Percentiles rank a stretch among this genome's conserved stretches.
These are phyloP conservation scores for Kwoniella sp. DNA, from an alignment of 768 basidiomycete genomes.

Conservation along the genomic window DNA sequence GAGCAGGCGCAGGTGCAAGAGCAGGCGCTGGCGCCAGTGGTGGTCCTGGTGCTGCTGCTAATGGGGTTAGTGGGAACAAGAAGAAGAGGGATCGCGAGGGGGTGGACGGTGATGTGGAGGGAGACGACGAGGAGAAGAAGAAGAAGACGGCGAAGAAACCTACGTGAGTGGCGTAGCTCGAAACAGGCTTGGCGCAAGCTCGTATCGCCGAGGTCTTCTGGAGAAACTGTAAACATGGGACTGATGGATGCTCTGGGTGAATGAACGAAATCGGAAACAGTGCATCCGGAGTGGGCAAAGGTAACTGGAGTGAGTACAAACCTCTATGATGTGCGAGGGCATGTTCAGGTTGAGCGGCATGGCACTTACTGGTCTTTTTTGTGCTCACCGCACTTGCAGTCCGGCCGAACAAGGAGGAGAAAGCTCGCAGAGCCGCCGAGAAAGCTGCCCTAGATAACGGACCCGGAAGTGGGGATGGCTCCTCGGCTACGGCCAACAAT, in stretches of 20 bases:
- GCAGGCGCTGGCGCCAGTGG: not conserved
- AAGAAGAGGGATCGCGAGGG: constrained; percentile 24
- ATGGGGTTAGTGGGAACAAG: not conserved
- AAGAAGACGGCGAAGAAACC: constrained; percentile 32
- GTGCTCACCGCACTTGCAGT: constrained; percentile 21
- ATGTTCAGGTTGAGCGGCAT: too few species aligned
- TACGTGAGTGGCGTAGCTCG: constrained; percentile 32
- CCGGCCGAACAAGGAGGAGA: constrained; percentile 49
- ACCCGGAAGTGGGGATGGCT: constrained; percentile 5
- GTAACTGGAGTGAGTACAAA: constrained; percentile 50
- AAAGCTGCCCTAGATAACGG: constrained; percentile 18
- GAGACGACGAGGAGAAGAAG: constrained; percentile 30
- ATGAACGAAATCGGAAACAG: too few species aligned
- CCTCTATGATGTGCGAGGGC: not conserved
- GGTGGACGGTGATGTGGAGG: constrained; percentile 4
- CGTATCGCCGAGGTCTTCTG: too few species aligned
- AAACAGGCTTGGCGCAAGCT: too few species aligned
- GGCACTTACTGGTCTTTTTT: too few species aligned
- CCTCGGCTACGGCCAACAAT: not conserved
- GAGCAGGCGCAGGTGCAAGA: too few species aligned
- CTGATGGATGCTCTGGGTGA: too few species aligned
- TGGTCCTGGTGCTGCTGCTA: not conserved
- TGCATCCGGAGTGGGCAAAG: constrained; percentile 45
- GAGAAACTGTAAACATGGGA: too few species aligned
- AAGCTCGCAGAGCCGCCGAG: constrained; percentile 32